These are phyloP conservation scores for Tremella yokohamensis DNA, from an alignment of 768 basidiomycete species.

Conservation along the genomic window DNA sequence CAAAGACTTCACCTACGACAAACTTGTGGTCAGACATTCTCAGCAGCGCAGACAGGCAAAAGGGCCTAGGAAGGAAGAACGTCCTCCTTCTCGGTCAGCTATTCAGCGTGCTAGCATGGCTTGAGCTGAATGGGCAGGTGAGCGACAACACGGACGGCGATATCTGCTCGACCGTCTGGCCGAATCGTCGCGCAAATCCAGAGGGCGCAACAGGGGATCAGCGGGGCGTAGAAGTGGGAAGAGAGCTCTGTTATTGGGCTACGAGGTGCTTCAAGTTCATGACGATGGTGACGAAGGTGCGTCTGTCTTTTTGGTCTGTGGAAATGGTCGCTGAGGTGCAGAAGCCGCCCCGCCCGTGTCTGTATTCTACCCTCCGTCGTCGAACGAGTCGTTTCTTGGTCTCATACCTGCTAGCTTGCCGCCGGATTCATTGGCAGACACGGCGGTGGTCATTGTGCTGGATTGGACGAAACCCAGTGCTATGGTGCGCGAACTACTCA, in stretches of 20 bases:
- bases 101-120: not conserved
- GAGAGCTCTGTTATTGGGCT: conserved; percentile 80
- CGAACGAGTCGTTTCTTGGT: conserved; percentile 65
- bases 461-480: conserved; percentile 96
- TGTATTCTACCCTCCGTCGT: conserved; percentile 83
- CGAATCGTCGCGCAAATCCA: not conserved
- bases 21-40: conserved; percentile 93
- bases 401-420: conserved; percentile 76
- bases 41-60: conserved; percentile 73
- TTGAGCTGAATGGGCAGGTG: conserved; percentile 11
- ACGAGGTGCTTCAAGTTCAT: conserved; percentile 82
- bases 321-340: conserved; percentile 43
- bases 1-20: not conserved
- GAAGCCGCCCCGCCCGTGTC: conserved; percentile 86
- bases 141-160: conserved; percentile 31
- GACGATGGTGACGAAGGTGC: conserved; percentile 93
- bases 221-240: conserved; percentile 33
- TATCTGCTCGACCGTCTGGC: conserved; percentile 26
- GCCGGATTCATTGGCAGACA: conserved; percentile 53
- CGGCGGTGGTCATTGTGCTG: conserved; percentile 68
- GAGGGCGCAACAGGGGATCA: not conserved
- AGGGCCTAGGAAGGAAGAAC: conserved; percentile 67
- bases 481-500: conserved; percentile 73
- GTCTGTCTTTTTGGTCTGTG: conserved; percentile 30
- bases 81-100: conserved; percentile 66